Percentiles rank a stretch among this genome's conserved stretches.
Evolutionary conservation across 441 rosid species (phyloP).

Genomic region (Populus hybrid): DNA sequence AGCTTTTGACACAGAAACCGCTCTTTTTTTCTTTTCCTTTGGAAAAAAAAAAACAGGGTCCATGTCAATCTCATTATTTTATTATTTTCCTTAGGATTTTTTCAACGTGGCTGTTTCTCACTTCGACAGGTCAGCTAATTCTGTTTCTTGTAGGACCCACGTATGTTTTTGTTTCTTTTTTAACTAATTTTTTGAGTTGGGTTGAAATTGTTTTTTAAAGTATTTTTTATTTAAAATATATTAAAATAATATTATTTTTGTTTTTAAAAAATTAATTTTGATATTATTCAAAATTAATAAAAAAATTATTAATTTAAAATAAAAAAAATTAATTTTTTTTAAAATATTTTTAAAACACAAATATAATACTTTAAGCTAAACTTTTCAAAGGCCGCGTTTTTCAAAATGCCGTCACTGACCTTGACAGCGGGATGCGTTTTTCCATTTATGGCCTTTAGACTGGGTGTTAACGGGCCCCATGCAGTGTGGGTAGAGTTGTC

Average conservation of each 20-base stretch:
- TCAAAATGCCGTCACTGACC: background rate
- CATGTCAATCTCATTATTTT: background rate
- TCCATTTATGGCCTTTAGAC: background rate
- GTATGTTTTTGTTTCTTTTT: background rate
- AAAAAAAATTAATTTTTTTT: no score
- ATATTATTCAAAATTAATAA: no score
- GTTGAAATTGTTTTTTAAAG: no score
- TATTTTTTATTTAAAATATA: no score
- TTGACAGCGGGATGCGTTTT: background rate
- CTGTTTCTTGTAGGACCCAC: background rate
- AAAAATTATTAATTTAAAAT: no score
- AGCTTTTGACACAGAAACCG: background rate
- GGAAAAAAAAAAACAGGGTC: background rate
- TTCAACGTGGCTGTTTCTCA: background rate
- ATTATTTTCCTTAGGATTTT: background rate
- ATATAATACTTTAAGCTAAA: background rate
- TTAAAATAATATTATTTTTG: no score
- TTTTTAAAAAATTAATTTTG: no score
- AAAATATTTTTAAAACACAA: no score
- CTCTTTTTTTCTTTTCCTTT: background rate
- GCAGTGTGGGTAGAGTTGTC: background rate
- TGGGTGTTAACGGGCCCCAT: background rate
- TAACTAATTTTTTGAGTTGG: no score
- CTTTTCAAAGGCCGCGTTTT: background rate
- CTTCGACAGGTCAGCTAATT: background rate